phyloP scores from a whole-genome alignment of 2,329 filamentous ascomycete species.

The Gyromitra esculenta region DNA sequence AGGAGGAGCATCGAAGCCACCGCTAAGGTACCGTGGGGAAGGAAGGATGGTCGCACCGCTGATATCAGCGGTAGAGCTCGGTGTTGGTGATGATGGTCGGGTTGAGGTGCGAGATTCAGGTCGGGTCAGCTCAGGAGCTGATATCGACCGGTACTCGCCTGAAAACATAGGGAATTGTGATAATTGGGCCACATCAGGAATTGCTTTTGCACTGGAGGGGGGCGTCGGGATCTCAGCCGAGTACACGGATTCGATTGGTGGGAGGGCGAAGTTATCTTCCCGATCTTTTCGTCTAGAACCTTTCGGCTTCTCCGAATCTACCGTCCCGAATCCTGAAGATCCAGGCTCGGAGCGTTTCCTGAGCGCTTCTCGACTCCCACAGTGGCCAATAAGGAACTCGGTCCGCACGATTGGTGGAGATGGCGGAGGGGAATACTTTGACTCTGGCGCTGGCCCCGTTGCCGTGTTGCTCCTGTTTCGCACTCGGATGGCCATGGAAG shows the following conservation, averaged over 20 bases:
- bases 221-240: constrained; percentile 47
- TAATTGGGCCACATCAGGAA: constrained; percentile 14
- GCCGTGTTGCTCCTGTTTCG: constrained; percentile 33
- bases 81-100: constrained; percentile 41
- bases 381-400: constrained; percentile 12
- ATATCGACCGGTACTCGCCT: constrained; percentile 6
- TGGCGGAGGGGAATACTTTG: constrained; percentile 38
- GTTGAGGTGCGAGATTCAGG: constrained; percentile 23
- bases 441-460: neutral
- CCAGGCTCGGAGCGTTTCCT: constrained; percentile 21
- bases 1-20: constrained; percentile 25
- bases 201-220: constrained; percentile 43
- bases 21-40: constrained; percentile 36
- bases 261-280: constrained; percentile 33
- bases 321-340: neutral
- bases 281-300: constrained; percentile 33
- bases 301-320: constrained; percentile 7
- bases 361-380: neutral
- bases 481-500: constrained; percentile 42
- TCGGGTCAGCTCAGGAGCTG: constrained; percentile 10
- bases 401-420: constrained; percentile 38
- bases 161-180: constrained; percentile 40
- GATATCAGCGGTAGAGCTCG: constrained; percentile 46
- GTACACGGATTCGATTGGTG: constrained; percentile 33
- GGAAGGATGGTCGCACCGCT: constrained; percentile 49